Percentiles rank a stretch among this genome's conserved stretches.
Conservation (phyloP, 352 stramenopile genomes). For the Phytopythium chamaehyphon region DNA sequence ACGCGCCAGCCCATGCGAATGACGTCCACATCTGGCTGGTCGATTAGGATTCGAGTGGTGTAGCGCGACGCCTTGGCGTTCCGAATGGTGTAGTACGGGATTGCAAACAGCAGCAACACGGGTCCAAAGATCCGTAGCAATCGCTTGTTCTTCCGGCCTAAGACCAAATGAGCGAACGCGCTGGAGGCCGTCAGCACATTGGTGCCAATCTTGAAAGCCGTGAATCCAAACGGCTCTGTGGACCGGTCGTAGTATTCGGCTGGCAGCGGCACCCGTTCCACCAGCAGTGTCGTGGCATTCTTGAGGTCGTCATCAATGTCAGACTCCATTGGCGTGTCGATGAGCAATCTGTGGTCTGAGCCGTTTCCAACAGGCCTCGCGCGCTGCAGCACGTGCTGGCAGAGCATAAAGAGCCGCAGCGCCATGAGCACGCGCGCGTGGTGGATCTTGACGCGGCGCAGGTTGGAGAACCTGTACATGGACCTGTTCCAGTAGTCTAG, state of each 20-base stretch:
- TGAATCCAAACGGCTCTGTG: constrained; percentile 75
- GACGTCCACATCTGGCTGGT: constrained; percentile 77
- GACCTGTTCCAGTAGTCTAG: constrained; percentile 78
- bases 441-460: constrained; percentile 83
- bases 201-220: constrained; percentile 77
- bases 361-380: constrained; percentile 61
- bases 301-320: constrained; percentile 89
- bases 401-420: constrained; percentile 75
- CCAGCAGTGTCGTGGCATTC: constrained; percentile 71
- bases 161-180: constrained; percentile 68
- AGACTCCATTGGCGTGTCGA: constrained; percentile 78
- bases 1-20: constrained; percentile 83
- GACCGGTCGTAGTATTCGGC: constrained; percentile 84
- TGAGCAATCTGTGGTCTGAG: constrained; percentile 74
- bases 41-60: constrained; percentile 75
- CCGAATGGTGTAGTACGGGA: constrained; percentile 84
- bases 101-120: constrained; percentile 53
- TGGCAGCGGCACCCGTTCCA: constrained; percentile 77
- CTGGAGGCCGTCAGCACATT: constrained; percentile 76
- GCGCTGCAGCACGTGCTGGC: constrained; percentile 78
- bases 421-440: constrained; percentile 83
- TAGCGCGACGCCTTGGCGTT: constrained; percentile 64
- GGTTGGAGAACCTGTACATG: constrained; percentile 79
- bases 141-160: constrained; percentile 61
- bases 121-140: constrained; percentile 57